Conservation (phyloP, 768 basidiomycete species). For the Cystobasidium onofrii region DNA sequence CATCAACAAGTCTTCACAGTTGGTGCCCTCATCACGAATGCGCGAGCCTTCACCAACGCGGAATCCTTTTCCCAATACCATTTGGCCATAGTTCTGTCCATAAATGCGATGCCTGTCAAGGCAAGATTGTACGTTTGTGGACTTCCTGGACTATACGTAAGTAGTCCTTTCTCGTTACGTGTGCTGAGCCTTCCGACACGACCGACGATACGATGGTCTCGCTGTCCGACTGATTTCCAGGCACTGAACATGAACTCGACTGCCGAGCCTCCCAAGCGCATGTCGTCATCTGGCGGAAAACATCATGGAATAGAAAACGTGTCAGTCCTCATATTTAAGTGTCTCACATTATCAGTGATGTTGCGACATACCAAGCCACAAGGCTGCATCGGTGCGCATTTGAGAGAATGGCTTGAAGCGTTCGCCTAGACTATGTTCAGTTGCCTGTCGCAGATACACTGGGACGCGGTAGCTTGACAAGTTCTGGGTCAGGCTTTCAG, state of each 20-base stretch:
- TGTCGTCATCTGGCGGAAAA: slow-evolving; percentile 25
- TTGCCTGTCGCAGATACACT: slow-evolving; percentile 12
- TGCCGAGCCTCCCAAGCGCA: background rate
- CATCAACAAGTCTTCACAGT: slow-evolving; percentile 27
- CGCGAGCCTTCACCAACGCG: background rate
- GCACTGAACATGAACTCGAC: slow-evolving; percentile 9
- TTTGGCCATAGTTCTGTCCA: slow-evolving; percentile 19
- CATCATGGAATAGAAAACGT: too few species aligned
- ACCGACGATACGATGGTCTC: slow-evolving; percentile 1
- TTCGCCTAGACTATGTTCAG: slow-evolving; percentile 5
- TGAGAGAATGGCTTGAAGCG: background rate
- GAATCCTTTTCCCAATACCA: slow-evolving; percentile 18
- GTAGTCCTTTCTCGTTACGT: background rate
- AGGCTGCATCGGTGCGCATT: slow-evolving; percentile 4
- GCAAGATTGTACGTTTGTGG: background rate
- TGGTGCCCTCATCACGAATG: slow-evolving; percentile 8
- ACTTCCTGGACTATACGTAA: background rate
- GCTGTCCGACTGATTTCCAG: background rate
- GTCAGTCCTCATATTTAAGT: too few species aligned
- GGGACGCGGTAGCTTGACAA: background rate
- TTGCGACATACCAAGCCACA: background rate
- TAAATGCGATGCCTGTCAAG: slow-evolving; percentile 6
- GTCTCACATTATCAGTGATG: too few species aligned
- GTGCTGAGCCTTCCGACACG: background rate
- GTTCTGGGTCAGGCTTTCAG: too few species aligned